These are phyloP conservation scores for Kwoniella europaea DNA, from an alignment of 768 basidiomycete species.

Conservation along the genomic window DNA sequence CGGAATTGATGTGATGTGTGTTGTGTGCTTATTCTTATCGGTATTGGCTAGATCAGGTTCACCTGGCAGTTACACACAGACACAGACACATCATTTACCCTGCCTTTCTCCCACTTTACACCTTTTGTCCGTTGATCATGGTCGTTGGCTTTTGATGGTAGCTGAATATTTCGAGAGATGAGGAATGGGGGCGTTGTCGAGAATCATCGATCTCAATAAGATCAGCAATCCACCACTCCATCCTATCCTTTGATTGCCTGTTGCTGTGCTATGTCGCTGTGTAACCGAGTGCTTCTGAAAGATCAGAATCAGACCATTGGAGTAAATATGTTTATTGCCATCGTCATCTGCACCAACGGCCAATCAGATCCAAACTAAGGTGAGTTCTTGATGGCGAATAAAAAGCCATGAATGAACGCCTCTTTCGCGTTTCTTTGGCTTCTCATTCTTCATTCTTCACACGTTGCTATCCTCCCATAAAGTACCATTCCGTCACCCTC, in stretches of 20 bases:
- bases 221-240: too few relatives aligned
- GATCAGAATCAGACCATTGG: background rate
- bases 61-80: background rate
- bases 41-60: slow-evolving; percentile 8
- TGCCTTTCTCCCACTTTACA: background rate
- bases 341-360: background rate
- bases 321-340: background rate
- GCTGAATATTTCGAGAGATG: background rate
- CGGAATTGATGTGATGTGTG: background rate
- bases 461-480: background rate
- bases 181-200: too few relatives aligned
- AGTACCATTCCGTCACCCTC: background rate
- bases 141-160: background rate
- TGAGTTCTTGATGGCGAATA: background rate
- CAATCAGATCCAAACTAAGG: background rate
- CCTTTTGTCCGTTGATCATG: background rate
- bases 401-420: background rate
- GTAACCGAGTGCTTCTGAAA: background rate
- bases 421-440: background rate
- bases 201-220: too few relatives aligned
- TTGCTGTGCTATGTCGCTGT: background rate
- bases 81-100: background rate
- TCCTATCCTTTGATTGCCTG: background rate
- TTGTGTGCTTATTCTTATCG: background rate
- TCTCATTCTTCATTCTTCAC: background rate